Base-by-base conservation (phyloP, 1,284 basidiomycete species). In the Mycena citricolor region DNA sequence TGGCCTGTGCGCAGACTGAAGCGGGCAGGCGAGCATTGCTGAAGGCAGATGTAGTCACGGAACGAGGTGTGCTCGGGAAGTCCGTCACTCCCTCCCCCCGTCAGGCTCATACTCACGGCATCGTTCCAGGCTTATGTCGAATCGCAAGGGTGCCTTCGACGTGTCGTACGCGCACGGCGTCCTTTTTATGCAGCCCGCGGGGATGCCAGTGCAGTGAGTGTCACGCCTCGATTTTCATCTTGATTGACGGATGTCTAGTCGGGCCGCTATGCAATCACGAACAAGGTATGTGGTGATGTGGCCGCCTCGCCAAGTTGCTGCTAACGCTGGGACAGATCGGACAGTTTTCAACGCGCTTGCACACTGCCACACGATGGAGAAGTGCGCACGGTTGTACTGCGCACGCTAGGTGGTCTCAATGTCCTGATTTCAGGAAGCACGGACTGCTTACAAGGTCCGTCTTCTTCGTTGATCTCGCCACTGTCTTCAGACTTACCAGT, bases 141-240 rank as follows among this genome's bases (percentile, higher is more conserved):
- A 32, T 28, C 33, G 22, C 26, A 31, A 45, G 10, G 48, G 42
- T 10, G 19, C 34, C 5, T 55, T 54, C 38, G 49, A 55, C 33
- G 57, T 45, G 35, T 58, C 52, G 8, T 57, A 44, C 28, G 45
- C 41, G 7, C 40, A 50, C 10, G 57, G 57, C 12, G 51, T 49
- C 19, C 34, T 58, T 21, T 57, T 52, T 41, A 24, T 55, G 20
- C 47, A 55, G 35, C 43, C 42, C 4, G 39, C n/a, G 13, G 17
- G n/a, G n/a, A n/a, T n/a, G n/a, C n/a, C n/a, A n/a, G n/a, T n/a
- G n/a, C n/a, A n/a, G n/a, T n/a, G n/a, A n/a, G n/a, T n/a, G n/a
- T n/a, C n/a, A n/a, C n/a, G n/a, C n/a, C n/a, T n/a, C n/a, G n/a
- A n/a, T n/a, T n/a, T n/a, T n/a, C n/a, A n/a, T n/a, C n/a, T n/a